A percentile compares a stretch with the other conserved stretches of the same genome.
Evolutionary conservation across 2,329 filamentous ascomycete species (phyloP).

Genomic region (Fusarium armeniacum): DNA sequence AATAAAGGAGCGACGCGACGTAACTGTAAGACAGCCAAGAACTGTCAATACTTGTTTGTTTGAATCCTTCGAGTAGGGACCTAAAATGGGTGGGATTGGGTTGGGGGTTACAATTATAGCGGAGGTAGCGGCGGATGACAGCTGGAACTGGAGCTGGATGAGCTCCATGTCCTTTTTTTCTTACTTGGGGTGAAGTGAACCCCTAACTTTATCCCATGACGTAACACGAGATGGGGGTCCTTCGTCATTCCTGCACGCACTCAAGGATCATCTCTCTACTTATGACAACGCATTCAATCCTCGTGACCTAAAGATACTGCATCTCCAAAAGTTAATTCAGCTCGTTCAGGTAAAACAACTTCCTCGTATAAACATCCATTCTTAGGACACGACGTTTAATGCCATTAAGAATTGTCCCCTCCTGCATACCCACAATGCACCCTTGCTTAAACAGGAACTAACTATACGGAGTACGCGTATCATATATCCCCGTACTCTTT

Average conservation of each 20-base stretch:
- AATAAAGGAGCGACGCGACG: constrained; percentile 25
- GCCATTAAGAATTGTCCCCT: not conserved
- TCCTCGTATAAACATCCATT: no score
- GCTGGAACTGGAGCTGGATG: not conserved
- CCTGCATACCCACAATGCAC: not conserved
- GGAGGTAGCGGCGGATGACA: constrained; percentile 26
- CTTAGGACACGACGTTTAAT: no score
- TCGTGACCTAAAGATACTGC: not conserved
- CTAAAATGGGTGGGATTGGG: not conserved
- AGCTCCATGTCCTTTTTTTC: not conserved
- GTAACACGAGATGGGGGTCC: constrained; percentile 21
- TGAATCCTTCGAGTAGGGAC: not conserved
- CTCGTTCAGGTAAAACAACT: not conserved
- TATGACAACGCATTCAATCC: constrained; percentile 3
- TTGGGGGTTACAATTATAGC: constrained; percentile 5
- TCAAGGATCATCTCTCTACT: constrained; percentile 1
- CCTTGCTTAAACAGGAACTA: not conserved
- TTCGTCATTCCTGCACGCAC: constrained; percentile 37
- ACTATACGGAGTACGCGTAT: constrained; percentile 16
- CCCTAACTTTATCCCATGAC: constrained; percentile 34
- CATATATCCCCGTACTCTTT: constrained; percentile 11
- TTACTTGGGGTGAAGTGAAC: constrained; percentile 14
- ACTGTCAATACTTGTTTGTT: constrained; percentile 33
- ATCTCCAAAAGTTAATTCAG: not conserved
- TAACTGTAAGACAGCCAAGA: constrained; percentile 32